Conservation (phyloP, 371 early-diverging fungal species). For the Lichtheimia ornata region DNA sequence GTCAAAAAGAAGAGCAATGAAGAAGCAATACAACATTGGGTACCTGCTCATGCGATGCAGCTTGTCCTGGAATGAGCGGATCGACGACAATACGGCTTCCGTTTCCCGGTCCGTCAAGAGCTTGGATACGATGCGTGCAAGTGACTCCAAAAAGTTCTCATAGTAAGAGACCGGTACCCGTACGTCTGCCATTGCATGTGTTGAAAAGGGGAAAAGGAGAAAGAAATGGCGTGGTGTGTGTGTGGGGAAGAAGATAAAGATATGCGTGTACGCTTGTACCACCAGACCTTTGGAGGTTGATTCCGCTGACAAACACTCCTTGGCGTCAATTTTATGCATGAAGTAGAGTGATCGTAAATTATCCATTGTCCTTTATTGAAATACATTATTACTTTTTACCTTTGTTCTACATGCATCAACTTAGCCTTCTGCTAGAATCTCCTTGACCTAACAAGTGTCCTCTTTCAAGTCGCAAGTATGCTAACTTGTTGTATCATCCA, state of each 20-base stretch:
- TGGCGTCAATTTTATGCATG: too few relatives aligned
- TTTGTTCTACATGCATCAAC: too few relatives aligned
- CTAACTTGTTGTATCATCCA: too few relatives aligned
- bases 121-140: conserved; percentile 75
- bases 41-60: conserved; percentile 67
- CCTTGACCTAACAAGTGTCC: too few relatives aligned
- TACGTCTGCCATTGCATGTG: conserved; percentile 9
- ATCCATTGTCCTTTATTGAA: too few relatives aligned
- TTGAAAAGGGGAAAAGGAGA: background rate
- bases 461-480: too few relatives aligned
- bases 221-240: background rate
- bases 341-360: too few relatives aligned
- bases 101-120: conserved; percentile 83
- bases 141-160: conserved; percentile 77
- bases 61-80: conserved; percentile 69
- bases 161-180: conserved; percentile 39
- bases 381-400: too few relatives aligned
- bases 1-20: background rate
- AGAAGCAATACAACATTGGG: conserved; percentile 11
- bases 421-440: too few relatives aligned
- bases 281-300: too few relatives aligned
- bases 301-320: too few relatives aligned
- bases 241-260: background rate
- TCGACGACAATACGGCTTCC: conserved; percentile 64
- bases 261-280: background rate